phyloP scores from a whole-genome alignment of 345 rosid genomes.

The Hevea brasiliensis region DNA sequence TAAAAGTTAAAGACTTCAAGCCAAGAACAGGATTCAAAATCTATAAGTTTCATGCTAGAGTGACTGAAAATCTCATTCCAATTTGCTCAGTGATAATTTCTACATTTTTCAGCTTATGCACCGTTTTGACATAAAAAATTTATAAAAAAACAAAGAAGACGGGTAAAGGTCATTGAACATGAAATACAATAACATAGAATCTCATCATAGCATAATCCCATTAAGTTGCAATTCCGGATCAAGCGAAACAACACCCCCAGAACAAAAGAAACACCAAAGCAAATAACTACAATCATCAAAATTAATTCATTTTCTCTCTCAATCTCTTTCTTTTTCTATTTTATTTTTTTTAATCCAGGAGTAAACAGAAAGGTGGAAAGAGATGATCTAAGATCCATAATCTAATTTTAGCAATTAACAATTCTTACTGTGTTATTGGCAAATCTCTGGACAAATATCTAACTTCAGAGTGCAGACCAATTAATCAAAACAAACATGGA shows the following conservation, averaged over 20 bases:
- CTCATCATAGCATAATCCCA: not conserved
- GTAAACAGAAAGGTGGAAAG: no score
- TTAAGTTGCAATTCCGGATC: not conserved
- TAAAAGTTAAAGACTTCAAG: not conserved
- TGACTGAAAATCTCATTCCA: not conserved
- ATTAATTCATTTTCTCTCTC: not conserved
- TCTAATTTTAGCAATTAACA: not conserved
- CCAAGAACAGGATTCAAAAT: not conserved
- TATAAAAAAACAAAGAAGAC: no score
- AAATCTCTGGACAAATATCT: not conserved
- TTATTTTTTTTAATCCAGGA: not conserved
- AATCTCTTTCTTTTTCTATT: not conserved
- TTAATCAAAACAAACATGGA: not conserved
- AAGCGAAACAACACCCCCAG: not conserved
- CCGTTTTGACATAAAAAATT: no score
- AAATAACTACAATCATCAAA: not conserved
- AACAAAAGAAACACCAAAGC: not conserved
- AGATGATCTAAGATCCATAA: not conserved
- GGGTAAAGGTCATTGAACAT: not conserved
- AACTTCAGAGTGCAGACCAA: not conserved
- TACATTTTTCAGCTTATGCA: not conserved
- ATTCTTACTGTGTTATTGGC: no score
- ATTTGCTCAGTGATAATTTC: not conserved
- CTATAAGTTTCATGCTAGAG: not conserved
- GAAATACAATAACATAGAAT: not conserved